phyloP scores from a whole-genome alignment of 2,329 filamentous ascomycete genomes.

The Alternaria viburni region DNA sequence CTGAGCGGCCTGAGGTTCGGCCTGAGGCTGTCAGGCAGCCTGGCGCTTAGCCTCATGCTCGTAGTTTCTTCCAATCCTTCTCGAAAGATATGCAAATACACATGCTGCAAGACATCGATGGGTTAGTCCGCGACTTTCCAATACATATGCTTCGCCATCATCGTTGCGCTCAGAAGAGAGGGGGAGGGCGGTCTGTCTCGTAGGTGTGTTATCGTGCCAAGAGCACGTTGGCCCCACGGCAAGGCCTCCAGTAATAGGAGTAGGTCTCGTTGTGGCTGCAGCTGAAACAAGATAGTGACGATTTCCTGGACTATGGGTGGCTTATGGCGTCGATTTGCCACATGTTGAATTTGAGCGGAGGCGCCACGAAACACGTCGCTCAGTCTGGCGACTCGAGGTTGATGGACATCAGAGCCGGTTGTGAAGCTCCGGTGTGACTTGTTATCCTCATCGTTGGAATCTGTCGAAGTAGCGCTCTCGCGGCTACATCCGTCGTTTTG shows the following conservation, averaged over 20 bases:
- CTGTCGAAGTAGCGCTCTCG: not conserved
- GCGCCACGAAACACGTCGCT: not conserved
- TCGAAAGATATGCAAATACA: not conserved
- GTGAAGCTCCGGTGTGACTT: not conserved
- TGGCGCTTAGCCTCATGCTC: not conserved
- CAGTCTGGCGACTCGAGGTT: not conserved
- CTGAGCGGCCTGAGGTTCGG: not conserved
- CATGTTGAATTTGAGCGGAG: not conserved
- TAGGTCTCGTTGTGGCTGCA: not conserved
- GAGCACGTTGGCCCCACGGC: not conserved
- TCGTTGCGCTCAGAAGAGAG: not conserved
- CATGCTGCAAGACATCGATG: not conserved
- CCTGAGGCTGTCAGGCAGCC: not conserved
- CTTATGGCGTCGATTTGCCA: not conserved
- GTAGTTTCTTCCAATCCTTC: not conserved
- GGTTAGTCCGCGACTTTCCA: not conserved
- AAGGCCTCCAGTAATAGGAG: not conserved
- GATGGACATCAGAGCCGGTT: not conserved
- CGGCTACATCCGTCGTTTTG: not conserved
- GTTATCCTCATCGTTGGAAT: not conserved
- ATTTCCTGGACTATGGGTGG: not conserved
- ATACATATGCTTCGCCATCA: not conserved
- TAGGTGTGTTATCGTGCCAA: not conserved
- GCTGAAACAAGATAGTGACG: not conserved
- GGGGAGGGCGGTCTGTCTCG: not conserved